These are phyloP conservation scores for Paramarasmius palmivorus DNA, from an alignment of 1,284 basidiomycete genomes.

Conservation along the genomic window DNA sequence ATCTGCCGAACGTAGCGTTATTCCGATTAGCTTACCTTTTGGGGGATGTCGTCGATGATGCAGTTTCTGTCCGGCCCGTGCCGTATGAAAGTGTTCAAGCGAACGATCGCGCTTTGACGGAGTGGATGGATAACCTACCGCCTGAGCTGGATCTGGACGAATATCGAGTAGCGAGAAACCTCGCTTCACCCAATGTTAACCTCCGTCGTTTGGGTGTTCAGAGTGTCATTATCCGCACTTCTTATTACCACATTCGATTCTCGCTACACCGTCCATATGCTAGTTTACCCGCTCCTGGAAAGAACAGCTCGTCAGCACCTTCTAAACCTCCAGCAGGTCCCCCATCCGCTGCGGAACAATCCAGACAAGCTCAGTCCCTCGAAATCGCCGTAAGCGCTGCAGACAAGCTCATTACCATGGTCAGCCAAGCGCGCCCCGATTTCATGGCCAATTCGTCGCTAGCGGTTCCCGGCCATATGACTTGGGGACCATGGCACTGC, in stretches of 20 bases:
- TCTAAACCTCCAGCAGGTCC: conserved; percentile 29
- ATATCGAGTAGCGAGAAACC: conserved; percentile 63
- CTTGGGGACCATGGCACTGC: conserved; percentile 78
- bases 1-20: conserved; percentile 70
- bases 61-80: conserved; percentile 72
- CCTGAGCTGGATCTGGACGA: conserved; percentile 74
- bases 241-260: conserved; percentile 79
- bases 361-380: conserved; percentile 57
- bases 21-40: conserved; percentile 75
- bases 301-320: conserved; percentile 20
- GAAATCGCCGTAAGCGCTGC: conserved; percentile 74
- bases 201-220: conserved; percentile 69
- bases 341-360: conserved; percentile 35
- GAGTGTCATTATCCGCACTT: conserved; percentile 73
- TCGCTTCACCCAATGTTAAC: conserved; percentile 57
- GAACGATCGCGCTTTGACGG: conserved; percentile 63
- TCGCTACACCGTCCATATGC: conserved; percentile 79
- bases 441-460: conserved; percentile 66
- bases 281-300: conserved; percentile 30
- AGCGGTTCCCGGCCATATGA: conserved; percentile 77
- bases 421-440: conserved; percentile 68
- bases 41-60: conserved; percentile 81
- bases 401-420: conserved; percentile 73
- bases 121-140: conserved; percentile 75
- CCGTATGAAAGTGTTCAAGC: conserved; percentile 71